Percentiles rank a stretch among this genome's conserved stretches.
These are phyloP conservation scores for Colletotrichum sidae DNA, from an alignment of 2,329 filamentous ascomycete genomes.

Conservation along the genomic window DNA sequence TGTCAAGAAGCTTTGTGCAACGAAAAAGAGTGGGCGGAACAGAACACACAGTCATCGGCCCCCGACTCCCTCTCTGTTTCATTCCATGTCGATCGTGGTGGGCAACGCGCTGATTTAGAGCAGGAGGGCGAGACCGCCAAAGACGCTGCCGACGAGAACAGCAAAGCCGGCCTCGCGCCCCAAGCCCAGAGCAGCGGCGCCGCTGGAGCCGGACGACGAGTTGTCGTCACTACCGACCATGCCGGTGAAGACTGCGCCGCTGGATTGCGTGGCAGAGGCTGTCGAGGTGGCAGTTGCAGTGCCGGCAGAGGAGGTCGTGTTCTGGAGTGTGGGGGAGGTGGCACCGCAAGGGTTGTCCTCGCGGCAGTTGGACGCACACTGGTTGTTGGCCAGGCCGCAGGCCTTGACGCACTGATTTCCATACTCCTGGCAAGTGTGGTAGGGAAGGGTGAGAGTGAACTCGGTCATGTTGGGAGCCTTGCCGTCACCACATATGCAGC, in stretches of 20 bases:
- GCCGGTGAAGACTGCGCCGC: slow-evolving; percentile 53
- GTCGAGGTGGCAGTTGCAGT: slow-evolving; percentile 53
- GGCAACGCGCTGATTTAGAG: slow-evolving; percentile 1
- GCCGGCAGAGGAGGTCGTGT: slow-evolving; percentile 62
- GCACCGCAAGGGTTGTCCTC: slow-evolving; percentile 80
- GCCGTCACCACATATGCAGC: slow-evolving; percentile 77
- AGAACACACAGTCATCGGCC: slow-evolving; percentile 17
- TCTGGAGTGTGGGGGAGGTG: slow-evolving; percentile 69
- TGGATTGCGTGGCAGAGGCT: slow-evolving; percentile 40
- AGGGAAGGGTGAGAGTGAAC: slow-evolving; percentile 83
- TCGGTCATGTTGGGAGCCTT: slow-evolving; percentile 77
- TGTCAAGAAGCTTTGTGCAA: slow-evolving; percentile 34
- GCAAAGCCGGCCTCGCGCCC: slow-evolving; percentile 52
- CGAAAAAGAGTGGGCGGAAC: slow-evolving; percentile 31
- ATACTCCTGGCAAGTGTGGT: slow-evolving; percentile 79
- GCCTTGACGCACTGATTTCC: slow-evolving; percentile 73
- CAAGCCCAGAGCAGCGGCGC: slow-evolving; percentile 46
- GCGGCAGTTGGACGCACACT: slow-evolving; percentile 72
- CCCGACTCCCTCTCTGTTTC: neutral
- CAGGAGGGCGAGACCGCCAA: slow-evolving; percentile 55
- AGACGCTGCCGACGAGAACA: slow-evolving; percentile 52
- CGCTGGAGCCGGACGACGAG: slow-evolving; percentile 39
- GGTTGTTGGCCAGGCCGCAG: slow-evolving; percentile 65
- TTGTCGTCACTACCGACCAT: slow-evolving; percentile 36
- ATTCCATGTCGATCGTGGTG: neutral